Evolutionary conservation across 345 rosid genomes (phyloP), one percentile per base, ranked within the genome.

Genomic region (Salix brachista): DNA sequence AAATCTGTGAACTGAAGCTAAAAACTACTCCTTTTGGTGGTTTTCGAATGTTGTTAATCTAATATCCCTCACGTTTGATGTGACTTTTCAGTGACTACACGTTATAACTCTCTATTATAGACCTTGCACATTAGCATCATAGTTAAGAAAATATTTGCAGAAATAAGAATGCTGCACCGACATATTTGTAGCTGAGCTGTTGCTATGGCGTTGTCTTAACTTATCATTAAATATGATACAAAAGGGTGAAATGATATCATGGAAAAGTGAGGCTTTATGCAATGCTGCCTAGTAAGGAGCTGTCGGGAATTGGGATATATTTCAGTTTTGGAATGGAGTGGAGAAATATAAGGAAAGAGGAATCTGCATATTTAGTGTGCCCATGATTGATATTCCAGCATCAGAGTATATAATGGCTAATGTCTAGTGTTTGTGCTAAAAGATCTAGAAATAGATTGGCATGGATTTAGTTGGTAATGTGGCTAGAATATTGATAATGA

Each of bases 231-330:
- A 62, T 62, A 64, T 64, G 67, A n/a, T 16, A 13, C 46, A 13
- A 61, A 73, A 74, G 30, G n/a, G 17, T 62, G 34, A 16, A 2
- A 44, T 7, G 61, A 56, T 56, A n/a, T 19, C 16, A 17, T 28
- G 69, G 32, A 18, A 28, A 6, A 1, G 18, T 26, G 60, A 70
- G 50, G 2, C 18, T 9, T 9, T 46, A 46, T 70, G 73, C 54
- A 13, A 72, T 72, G 21, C 30, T 72, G 75, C 75, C 60, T 60
- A 44, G 69, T 69, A 42, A 42, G 26, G 68, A 41, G 62, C 36
- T 36, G 23, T 30, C 12, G 28, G 60, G 48, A 64, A 44, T 32
- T 9, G 17, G 21, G 10, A 64, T 3, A 3, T 3, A 21, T 75
- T 75, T 66, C 16, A 48, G 30, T 64, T 11, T 42, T 64, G 26